These are phyloP conservation scores for Russula sp. DNA, from an alignment of 768 basidiomycete species.

Conservation along the genomic window DNA sequence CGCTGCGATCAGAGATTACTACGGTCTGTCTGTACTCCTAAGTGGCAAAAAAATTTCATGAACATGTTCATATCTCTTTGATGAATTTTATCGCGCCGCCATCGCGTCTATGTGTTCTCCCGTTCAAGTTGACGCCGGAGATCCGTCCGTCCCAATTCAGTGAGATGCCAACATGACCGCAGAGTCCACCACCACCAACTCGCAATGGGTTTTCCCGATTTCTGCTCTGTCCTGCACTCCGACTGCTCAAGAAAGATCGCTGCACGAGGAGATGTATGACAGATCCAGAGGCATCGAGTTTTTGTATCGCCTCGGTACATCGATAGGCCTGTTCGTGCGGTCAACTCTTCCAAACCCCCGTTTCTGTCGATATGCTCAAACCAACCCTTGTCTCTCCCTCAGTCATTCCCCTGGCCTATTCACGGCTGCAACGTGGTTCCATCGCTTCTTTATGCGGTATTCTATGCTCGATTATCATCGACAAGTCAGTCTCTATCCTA, in stretches of 20 bases:
- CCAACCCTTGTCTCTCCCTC: conserved; percentile 27
- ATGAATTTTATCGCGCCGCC: too few species aligned
- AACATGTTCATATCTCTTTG: too few species aligned
- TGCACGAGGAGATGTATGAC: conserved; percentile 72
- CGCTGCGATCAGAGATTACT: conserved; percentile 18
- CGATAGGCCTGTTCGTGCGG: conserved; percentile 65
- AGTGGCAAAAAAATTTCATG: too few species aligned
- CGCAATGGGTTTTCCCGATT: conserved; percentile 29
- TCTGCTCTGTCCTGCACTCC: conserved; percentile 24
- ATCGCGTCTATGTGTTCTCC: not conserved
- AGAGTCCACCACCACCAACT: conserved; percentile 1
- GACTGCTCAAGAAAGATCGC: conserved; percentile 28
- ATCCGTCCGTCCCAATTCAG: too few species aligned
- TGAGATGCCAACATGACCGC: not conserved
- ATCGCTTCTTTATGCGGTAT: conserved; percentile 86
- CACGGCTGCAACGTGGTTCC: conserved; percentile 88
- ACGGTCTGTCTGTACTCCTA: too few species aligned
- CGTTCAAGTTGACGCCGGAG: not conserved
- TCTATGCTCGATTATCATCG: conserved; percentile 79
- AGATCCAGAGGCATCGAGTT: conserved; percentile 82
- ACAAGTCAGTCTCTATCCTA: conserved; percentile 48
- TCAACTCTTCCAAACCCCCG: conserved; percentile 2
- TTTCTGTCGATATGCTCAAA: conserved; percentile 22
- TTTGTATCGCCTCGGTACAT: conserved; percentile 76
- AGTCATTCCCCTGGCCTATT: conserved; percentile 81